Percentiles rank a stretch among this genome's conserved stretches.
Evolutionary conservation across 1,284 basidiomycete genomes (phyloP).

Genomic region (Leucocoprinus gongylophorus): DNA sequence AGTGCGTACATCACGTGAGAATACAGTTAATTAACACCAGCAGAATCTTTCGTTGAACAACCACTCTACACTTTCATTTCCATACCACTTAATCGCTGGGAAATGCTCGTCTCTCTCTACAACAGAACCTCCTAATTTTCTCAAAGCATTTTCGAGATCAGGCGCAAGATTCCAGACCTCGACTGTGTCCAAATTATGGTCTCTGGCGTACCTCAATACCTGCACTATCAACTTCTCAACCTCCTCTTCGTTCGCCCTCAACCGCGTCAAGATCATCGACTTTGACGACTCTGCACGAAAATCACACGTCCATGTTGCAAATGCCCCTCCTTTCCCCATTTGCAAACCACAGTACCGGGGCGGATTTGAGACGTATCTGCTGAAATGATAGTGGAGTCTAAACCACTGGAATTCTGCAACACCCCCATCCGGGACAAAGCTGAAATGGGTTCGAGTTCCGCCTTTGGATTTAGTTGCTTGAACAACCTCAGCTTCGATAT

Average conservation of each 20-base stretch:
- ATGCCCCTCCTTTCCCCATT: conserved; percentile 21
- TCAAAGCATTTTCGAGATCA: conserved; percentile 29
- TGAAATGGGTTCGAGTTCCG: conserved; percentile 22
- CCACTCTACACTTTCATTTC: conserved; percentile 41
- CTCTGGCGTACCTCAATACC: conserved; percentile 34
- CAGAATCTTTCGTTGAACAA: conserved; percentile 41
- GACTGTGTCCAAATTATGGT: conserved; percentile 35
- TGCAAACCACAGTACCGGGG: conserved; percentile 37
- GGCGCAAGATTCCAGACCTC: conserved; percentile 50
- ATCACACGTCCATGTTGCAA: conserved; percentile 52
- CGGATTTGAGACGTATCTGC: conserved; percentile 19
- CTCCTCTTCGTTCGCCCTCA: conserved; percentile 29
- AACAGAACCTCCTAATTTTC: conserved; percentile 33
- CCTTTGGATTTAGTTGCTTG: conserved; percentile 8
- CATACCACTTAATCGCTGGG: conserved; percentile 54
- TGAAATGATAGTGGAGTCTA: conserved; percentile 22
- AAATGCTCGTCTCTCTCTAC: conserved; percentile 41
- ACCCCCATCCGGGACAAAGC: conserved; percentile 40
- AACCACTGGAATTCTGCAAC: conserved; percentile 39
- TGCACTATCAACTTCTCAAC: conserved; percentile 36
- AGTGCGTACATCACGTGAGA: conserved; percentile 1
- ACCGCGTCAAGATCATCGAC: conserved; percentile 45
- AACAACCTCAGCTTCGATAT: conserved; percentile 25
- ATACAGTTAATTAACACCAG: conserved; percentile 18
- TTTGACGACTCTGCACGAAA: conserved; percentile 24